These are phyloP conservation scores for Fistulinella prunicolor DNA, from an alignment of 768 basidiomycete genomes.

Conservation along the genomic window DNA sequence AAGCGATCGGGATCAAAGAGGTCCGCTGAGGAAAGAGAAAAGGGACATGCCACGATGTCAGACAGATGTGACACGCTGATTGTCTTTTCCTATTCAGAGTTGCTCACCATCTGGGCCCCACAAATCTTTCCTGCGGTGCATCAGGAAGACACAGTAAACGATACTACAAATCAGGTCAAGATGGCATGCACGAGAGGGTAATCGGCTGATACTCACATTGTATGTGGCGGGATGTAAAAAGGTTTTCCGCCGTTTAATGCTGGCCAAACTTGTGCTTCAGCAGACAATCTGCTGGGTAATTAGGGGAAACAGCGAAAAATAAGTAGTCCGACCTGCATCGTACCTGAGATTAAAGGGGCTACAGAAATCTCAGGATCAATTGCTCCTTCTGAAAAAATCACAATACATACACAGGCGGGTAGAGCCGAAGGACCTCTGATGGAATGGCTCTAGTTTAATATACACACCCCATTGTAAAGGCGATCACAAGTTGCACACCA, in stretches of 20 bases:
- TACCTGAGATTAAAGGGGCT: slow-evolving; percentile 26
- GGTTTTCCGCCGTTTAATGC: slow-evolving; percentile 38
- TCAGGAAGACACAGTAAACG: slow-evolving; percentile 27
- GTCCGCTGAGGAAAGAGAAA: slow-evolving; percentile 35
- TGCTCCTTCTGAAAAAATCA: not conserved
- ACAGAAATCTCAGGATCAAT: slow-evolving; percentile 3
- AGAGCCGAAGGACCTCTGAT: slow-evolving; percentile 33
- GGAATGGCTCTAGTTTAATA: not conserved
- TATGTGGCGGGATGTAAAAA: slow-evolving; percentile 17
- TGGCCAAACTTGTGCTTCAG: slow-evolving; percentile 13
- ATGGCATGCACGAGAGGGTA: not conserved
- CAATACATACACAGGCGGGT: slow-evolving; percentile 26
- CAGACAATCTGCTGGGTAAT: no score
- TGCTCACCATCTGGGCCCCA: slow-evolving; percentile 37
- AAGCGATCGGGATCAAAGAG: slow-evolving; percentile 67
- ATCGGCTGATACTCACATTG: slow-evolving; percentile 24
- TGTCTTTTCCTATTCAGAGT: not conserved
- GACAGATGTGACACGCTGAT: no score
- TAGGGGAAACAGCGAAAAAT: no score
- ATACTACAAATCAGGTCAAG: slow-evolving; percentile 4
- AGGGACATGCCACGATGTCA: no score
- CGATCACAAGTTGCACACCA: slow-evolving; percentile 34
- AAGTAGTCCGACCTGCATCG: not conserved
- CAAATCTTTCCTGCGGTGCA: slow-evolving; percentile 37
- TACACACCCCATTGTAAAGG: not conserved